Percentiles rank a stretch among this genome's conserved stretches.
phyloP scores from a whole-genome alignment of 176 grass and related monocot species.

The Triticum turgidum region DNA sequence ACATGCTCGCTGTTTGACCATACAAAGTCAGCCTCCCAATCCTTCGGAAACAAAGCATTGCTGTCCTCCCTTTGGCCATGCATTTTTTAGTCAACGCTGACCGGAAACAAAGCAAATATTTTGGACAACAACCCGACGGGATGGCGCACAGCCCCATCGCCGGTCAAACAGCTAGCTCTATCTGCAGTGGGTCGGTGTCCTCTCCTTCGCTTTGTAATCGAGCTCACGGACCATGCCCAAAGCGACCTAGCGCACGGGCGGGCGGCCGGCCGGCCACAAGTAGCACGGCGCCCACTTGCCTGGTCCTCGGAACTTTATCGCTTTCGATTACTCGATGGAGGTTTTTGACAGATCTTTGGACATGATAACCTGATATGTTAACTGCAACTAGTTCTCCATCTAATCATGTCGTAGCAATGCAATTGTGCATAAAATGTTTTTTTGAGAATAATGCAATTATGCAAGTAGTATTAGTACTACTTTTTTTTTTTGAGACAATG shows the following conservation, averaged over 20 bases:
- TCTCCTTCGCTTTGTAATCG: constrained; percentile 20
- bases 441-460: neutral
- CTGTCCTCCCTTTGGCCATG: neutral
- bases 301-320: constrained; percentile 15
- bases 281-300: constrained; percentile 13
- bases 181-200: neutral
- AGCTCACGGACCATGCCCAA: constrained; percentile 29
- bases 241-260: constrained; percentile 31
- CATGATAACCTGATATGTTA: neutral
- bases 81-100: neutral
- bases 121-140: neutral
- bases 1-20: neutral
- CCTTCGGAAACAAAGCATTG: neutral
- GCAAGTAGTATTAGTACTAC: too few relatives aligned
- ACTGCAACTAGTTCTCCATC: neutral
- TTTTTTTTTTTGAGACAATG: too few relatives aligned
- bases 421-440: neutral
- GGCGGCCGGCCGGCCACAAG: neutral
- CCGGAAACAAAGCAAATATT: neutral
- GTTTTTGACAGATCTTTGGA: neutral
- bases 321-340: neutral
- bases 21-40: neutral
- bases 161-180: neutral
- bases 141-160: too few relatives aligned
- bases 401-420: neutral